Percentiles rank a stretch among this genome's conserved stretches.
Evolutionary conservation across 2,329 filamentous ascomycete species (phyloP).

Genomic region (Microcera coccophila): DNA sequence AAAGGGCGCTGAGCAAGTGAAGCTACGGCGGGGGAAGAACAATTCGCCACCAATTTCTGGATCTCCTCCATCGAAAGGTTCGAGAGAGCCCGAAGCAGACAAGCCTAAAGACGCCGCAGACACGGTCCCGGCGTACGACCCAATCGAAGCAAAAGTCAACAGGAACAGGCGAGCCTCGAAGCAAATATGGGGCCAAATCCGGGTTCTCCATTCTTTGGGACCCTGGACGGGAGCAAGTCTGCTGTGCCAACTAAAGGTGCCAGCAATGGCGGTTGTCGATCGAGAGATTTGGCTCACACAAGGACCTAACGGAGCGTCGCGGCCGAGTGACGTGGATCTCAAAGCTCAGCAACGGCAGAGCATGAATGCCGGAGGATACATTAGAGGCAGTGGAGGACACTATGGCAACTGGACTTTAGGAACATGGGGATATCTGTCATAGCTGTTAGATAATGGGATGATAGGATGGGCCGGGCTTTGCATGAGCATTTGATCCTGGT

Average conservation of each 20-base stretch:
- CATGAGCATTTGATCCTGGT: too few relatives aligned
- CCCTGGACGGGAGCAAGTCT: constrained; percentile 73
- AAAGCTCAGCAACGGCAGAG: constrained; percentile 61
- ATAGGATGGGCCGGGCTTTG: too few relatives aligned
- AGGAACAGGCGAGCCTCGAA: constrained; percentile 35
- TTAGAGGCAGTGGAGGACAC: constrained; percentile 33
- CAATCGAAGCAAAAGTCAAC: constrained; percentile 36
- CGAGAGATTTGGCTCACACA: constrained; percentile 67
- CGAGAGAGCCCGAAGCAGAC: constrained; percentile 21
- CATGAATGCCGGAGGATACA: constrained; percentile 54
- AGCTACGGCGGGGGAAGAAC: constrained; percentile 35
- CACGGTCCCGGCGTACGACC: constrained; percentile 26
- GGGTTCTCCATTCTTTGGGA: constrained; percentile 66
- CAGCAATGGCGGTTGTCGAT: constrained; percentile 66
- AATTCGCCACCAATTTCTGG: constrained; percentile 16
- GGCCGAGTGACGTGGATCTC: constrained; percentile 55
- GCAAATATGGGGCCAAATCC: constrained; percentile 54
- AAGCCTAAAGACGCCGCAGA: constrained; percentile 21
- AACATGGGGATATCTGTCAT: constrained; percentile 54
- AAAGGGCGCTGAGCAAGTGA: constrained; percentile 57
- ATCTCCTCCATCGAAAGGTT: constrained; percentile 21
- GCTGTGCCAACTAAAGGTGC: constrained; percentile 63
- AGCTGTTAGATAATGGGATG: too few relatives aligned
- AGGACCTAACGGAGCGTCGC: constrained; percentile 59
- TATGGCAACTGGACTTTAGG: constrained; percentile 59